Percentiles rank a stretch among this genome's conserved stretches.
phyloP scores from a whole-genome alignment of 352 stramenopile genomes.

The Pythium chondricola region DNA sequence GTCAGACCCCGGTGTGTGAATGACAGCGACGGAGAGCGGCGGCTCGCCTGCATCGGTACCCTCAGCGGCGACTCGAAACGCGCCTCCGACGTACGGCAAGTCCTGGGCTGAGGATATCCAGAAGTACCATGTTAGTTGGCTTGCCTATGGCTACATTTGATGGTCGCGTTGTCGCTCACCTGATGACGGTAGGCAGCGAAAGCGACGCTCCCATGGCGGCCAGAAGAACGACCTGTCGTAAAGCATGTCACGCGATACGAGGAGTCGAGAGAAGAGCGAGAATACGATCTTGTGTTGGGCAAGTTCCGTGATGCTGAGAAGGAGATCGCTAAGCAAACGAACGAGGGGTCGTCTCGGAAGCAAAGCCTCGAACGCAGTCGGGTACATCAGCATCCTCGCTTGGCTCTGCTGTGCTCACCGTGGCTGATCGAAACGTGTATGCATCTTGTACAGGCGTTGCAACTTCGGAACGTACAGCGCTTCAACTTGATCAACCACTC shows the following conservation, averaged over 20 bases:
- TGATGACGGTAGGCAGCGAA: conserved; percentile 38
- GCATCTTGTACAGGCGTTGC: conserved; percentile 33
- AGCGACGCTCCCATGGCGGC: conserved; percentile 45
- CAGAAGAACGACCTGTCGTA: conserved; percentile 43
- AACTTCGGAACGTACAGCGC: conserved; percentile 50
- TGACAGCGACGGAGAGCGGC: too few relatives aligned
- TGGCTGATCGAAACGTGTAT: not conserved
- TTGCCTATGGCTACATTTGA: not conserved
- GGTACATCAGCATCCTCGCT: conserved; percentile 21
- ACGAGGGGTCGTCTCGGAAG: conserved; percentile 30
- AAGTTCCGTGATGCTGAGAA: conserved; percentile 58
- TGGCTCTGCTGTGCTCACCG: not conserved
- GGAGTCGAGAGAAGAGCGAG: conserved; percentile 58
- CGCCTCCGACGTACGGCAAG: conserved; percentile 9
- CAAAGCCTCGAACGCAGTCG: conserved; percentile 32
- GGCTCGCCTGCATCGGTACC: not conserved
- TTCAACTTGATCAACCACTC: conserved; percentile 68
- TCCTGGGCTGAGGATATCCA: conserved; percentile 51
- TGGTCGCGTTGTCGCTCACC: not conserved
- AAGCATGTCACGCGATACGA: conserved; percentile 66
- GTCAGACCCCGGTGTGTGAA: too few relatives aligned
- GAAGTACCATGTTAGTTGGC: conserved; percentile 38
- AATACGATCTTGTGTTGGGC: conserved; percentile 65
- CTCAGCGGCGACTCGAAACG: not conserved
- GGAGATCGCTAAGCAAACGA: conserved; percentile 23